Conservation (phyloP, 2,329 filamentous ascomycete species). For the Emericellopsis cladophorae region DNA sequence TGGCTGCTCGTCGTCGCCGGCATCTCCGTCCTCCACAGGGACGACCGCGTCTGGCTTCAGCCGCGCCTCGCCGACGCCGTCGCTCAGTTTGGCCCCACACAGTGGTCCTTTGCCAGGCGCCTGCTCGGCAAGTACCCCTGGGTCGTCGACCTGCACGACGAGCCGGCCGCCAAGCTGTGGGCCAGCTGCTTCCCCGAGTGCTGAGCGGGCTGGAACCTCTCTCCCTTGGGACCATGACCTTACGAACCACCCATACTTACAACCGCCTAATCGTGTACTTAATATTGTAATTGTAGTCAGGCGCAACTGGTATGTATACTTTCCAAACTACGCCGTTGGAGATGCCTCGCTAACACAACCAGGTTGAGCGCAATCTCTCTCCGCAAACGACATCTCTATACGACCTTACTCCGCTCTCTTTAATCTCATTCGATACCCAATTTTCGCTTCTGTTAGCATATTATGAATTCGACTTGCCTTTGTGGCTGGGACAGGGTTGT, state of each 20-base stretch:
- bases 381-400: conserved; percentile 12
- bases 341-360: conserved; percentile 9
- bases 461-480: no score
- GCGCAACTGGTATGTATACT: not conserved
- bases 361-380: conserved; percentile 14
- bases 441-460: not conserved
- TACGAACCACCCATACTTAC: not conserved
- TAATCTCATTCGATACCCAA: conserved; percentile 10
- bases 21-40: conserved; percentile 1
- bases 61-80: conserved; percentile 1
- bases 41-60: conserved; percentile 1
- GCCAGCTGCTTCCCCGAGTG: conserved; percentile 1
- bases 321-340: not conserved
- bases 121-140: conserved; percentile 11
- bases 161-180: conserved; percentile 3
- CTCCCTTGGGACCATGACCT: not conserved
- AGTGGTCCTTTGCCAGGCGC: conserved; percentile 3
- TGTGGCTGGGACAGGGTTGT: no score
- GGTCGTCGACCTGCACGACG: conserved; percentile 10
- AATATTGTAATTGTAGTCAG: not conserved
- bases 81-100: not conserved
- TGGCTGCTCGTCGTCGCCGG: conserved; percentile 3
- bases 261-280: no score
- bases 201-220: not conserved
- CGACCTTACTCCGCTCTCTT: conserved; percentile 8